A percentile compares a stretch with the other conserved stretches of the same genome.
phyloP scores from a whole-genome alignment of 345 rosid species.

The Acer yangbiense region DNA sequence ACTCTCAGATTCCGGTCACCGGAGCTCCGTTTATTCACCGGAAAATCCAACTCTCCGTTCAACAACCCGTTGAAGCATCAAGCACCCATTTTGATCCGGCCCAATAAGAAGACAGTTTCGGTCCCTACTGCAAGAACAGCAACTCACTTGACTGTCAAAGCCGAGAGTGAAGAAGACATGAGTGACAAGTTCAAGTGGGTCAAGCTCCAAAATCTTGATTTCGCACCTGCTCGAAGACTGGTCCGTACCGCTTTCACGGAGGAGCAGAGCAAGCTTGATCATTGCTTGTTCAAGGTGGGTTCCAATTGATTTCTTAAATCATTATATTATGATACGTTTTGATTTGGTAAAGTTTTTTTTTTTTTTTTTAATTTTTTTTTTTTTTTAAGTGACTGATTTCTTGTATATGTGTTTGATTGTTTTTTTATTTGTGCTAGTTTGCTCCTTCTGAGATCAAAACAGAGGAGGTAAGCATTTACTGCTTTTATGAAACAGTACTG shows the following conservation, averaged over 20 bases:
- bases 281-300: conserved; percentile 76
- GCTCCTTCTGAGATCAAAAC: conserved; percentile 79
- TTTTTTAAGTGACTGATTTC: neutral
- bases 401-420: conserved; percentile 10
- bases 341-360: neutral
- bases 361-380: neutral
- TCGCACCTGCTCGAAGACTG: conserved; percentile 68
- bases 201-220: conserved; percentile 69
- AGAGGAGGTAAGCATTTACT: conserved; percentile 60
- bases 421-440: conserved; percentile 41
- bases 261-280: conserved; percentile 77
- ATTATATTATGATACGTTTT: neutral
- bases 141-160: conserved; percentile 9
- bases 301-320: neutral
- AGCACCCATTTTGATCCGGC: neutral
- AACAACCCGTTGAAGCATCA: conserved; percentile 13
- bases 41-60: conserved; percentile 17
- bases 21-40: conserved; percentile 18
- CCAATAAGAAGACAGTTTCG: neutral
- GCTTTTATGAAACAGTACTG: conserved; percentile 1
- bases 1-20: conserved; percentile 23
- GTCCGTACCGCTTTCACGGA: conserved; percentile 73
- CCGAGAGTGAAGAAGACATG: conserved; percentile 59
- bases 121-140: neutral
- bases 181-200: conserved; percentile 65